Percentiles rank a stretch among this genome's conserved stretches.
Evolutionary conservation across 2,329 filamentous ascomycete genomes (phyloP).

Genomic region (Hypoxylon sp.): DNA sequence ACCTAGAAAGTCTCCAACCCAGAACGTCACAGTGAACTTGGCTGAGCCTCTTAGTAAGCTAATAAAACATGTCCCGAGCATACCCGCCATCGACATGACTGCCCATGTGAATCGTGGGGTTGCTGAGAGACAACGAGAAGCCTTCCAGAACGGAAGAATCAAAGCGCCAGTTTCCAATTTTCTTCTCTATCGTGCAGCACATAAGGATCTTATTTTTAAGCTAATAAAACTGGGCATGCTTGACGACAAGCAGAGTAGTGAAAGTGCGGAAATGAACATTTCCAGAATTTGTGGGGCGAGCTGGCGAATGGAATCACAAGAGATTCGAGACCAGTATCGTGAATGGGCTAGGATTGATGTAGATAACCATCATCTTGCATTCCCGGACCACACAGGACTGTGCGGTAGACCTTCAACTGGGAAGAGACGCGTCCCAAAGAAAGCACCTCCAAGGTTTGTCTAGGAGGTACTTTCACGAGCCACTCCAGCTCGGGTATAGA

Average conservation of each 20-base stretch:
- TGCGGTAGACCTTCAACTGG: too few relatives aligned
- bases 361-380: background rate
- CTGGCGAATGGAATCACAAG: background rate
- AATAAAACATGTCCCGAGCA: background rate
- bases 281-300: background rate
- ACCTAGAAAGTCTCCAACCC: background rate
- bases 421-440: too few relatives aligned
- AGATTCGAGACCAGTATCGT: background rate
- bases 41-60: background rate
- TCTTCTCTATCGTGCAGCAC: background rate
- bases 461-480: too few relatives aligned
- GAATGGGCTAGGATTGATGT: background rate
- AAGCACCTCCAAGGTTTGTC: too few relatives aligned
- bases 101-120: background rate
- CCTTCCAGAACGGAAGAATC: background rate
- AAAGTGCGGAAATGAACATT: background rate
- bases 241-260: background rate
- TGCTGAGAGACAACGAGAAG: background rate
- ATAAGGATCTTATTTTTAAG: background rate
- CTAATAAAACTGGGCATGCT: background rate
- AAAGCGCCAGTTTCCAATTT: background rate
- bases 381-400: background rate
- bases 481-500: too few relatives aligned
- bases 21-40: background rate
- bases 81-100: background rate